Evolutionary conservation across 1,139 yeast species (phyloP).

Genomic region (Debaryomycetaceae sp.): DNA sequence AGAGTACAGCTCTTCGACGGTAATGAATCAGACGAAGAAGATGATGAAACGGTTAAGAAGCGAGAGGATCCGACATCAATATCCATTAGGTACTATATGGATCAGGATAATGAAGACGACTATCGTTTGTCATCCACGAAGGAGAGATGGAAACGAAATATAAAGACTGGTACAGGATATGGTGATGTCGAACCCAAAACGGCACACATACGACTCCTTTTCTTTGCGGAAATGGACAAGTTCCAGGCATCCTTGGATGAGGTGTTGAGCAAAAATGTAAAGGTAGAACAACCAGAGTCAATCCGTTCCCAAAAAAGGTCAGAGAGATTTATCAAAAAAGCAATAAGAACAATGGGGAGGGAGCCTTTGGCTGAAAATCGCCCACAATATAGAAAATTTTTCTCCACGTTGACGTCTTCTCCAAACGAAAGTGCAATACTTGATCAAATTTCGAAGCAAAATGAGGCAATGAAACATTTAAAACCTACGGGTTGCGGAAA

Average conservation of each 20-base stretch:
- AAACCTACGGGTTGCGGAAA: not conserved
- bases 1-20: conserved; percentile 21
- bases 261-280: not conserved
- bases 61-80: not conserved
- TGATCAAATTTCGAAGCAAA: not conserved
- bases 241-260: not conserved
- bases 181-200: not conserved
- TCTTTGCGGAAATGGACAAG: not conserved
- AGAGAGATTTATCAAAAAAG: not conserved
- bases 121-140: conserved; percentile 1
- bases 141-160: conserved; percentile 27
- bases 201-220: not conserved
- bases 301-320: not conserved
- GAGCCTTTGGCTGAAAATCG: not conserved
- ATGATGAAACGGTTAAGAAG: conserved; percentile 11
- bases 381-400: not conserved
- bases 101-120: not conserved
- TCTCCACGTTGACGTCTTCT: not conserved
- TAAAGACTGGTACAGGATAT: not conserved
- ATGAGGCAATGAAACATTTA: not conserved
- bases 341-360: not conserved
- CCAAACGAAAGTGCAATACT: not conserved
- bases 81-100: not conserved
- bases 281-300: not conserved
- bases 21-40: conserved; percentile 6